Conservation (phyloP, 164 flowering plant genomes). For the Umbilicus rupestris region DNA sequence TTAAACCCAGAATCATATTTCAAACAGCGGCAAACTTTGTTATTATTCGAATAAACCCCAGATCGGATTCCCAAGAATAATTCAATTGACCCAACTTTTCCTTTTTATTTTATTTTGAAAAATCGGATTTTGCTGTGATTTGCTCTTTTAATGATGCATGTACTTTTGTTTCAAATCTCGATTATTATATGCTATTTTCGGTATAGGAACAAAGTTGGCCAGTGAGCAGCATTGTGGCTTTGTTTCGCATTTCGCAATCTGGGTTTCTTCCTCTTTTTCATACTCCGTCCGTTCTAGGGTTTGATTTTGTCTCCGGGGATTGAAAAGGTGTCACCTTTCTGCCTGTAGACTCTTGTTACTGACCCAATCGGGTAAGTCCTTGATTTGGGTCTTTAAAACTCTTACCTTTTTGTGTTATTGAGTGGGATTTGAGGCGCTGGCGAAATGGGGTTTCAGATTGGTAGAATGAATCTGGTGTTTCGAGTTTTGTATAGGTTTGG, state of each 20-base stretch:
- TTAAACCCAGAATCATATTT: no score
- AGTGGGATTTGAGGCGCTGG: neutral
- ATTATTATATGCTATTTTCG: neutral
- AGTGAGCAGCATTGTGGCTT: neutral
- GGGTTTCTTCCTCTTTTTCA: neutral
- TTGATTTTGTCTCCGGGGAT: neutral
- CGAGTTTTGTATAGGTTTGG: neutral
- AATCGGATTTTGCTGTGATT: no score
- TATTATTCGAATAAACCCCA: no score
- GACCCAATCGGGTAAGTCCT: conserved; percentile 1
- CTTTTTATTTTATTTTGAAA: no score
- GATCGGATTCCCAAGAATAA: no score
- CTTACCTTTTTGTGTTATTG: neutral
- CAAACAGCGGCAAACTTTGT: no score
- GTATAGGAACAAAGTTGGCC: neutral
- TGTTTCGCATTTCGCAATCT: neutral
- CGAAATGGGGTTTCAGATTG: no score
- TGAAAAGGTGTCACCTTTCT: neutral
- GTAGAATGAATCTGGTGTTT: neutral
- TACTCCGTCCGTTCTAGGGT: neutral
- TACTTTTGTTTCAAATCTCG: neutral
- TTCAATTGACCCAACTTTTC: no score
- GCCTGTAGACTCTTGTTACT: neutral
- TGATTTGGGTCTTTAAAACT: neutral
- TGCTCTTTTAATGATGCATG: conserved; percentile 1